Evolutionary conservation across 805 yeast genomes (phyloP).

Genomic region (Millerozyma miso): DNA sequence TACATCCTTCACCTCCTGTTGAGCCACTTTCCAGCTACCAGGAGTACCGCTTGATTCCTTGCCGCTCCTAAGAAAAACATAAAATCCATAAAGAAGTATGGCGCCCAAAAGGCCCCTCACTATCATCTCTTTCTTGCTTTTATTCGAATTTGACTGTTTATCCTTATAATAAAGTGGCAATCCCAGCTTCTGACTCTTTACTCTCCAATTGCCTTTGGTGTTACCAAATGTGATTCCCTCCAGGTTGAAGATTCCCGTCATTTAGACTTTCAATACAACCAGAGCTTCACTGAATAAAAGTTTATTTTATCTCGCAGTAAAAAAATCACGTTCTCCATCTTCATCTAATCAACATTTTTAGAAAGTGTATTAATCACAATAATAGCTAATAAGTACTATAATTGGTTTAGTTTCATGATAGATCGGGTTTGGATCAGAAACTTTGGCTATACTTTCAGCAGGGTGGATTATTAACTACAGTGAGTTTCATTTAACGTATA

Average conservation of each 20-base stretch:
- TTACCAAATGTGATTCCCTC: conserved; percentile 1
- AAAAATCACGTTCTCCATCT: not conserved
- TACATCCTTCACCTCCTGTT: conserved; percentile 57
- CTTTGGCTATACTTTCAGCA: too few relatives aligned
- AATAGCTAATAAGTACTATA: too few relatives aligned
- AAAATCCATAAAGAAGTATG: conserved; percentile 37
- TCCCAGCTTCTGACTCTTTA: conserved; percentile 11
- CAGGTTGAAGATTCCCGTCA: not conserved
- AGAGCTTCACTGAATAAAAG: not conserved
- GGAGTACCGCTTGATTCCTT: not conserved
- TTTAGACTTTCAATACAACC: not conserved
- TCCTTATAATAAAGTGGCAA: conserved; percentile 35
- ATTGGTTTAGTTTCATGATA: too few relatives aligned
- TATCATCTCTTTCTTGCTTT: conserved; percentile 28
- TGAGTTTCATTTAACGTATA: too few relatives aligned
- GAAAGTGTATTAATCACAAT: too few relatives aligned
- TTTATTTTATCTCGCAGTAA: not conserved
- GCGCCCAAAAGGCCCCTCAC: conserved; percentile 40
- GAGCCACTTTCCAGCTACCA: conserved; percentile 44
- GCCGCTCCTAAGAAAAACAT: conserved; percentile 11
- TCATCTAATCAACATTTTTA: not conserved
- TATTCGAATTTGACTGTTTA: conserved; percentile 18
- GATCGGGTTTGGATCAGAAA: too few relatives aligned
- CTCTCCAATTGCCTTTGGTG: conserved; percentile 13
- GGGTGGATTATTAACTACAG: too few relatives aligned